Evolutionary conservation across 164 flowering plant genomes (phyloP).

Genomic region (Cinnamomum micranthum): DNA sequence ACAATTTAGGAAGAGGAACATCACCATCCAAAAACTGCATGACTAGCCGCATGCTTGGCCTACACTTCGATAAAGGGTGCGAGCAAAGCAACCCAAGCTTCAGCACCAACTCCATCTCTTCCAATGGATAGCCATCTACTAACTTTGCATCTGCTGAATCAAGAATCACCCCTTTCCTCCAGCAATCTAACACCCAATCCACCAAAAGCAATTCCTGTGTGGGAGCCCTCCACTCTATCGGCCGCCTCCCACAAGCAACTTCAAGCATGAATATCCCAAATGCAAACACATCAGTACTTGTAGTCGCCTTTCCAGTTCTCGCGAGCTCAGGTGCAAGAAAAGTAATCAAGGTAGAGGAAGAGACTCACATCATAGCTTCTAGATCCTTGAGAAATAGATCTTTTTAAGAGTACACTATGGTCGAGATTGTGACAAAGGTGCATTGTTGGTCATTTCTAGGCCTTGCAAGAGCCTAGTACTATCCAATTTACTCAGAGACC

Average conservation of each 20-base stretch:
- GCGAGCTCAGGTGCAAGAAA: slow-evolving; percentile 15
- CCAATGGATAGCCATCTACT: not conserved
- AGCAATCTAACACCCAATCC: slow-evolving; percentile 19
- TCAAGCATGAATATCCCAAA: slow-evolving; percentile 21
- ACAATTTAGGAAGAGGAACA: not conserved
- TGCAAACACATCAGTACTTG: slow-evolving; percentile 18
- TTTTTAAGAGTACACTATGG: too few relatives aligned
- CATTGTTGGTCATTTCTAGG: too few relatives aligned
- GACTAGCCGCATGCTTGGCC: slow-evolving; percentile 21
- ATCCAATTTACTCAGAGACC: too few relatives aligned
- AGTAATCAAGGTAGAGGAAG: too few relatives aligned
- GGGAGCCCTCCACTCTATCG: not conserved
- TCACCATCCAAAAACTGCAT: slow-evolving; percentile 12
- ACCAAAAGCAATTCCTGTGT: slow-evolving; percentile 1
- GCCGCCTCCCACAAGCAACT: slow-evolving; percentile 21
- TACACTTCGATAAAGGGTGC: slow-evolving; percentile 2
- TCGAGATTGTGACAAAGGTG: too few relatives aligned
- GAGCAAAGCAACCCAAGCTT: slow-evolving; percentile 22
- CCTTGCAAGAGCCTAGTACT: too few relatives aligned
- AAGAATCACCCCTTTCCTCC: slow-evolving; percentile 12
- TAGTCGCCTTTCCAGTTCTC: slow-evolving; percentile 18
- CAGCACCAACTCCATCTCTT: slow-evolving; percentile 19
- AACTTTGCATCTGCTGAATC: slow-evolving; percentile 20
- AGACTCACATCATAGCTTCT: too few relatives aligned
- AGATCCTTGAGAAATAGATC: too few relatives aligned